phyloP scores from a whole-genome alignment of 495 filamentous ascomycete species.

The Talaromyces trachyspermus region DNA sequence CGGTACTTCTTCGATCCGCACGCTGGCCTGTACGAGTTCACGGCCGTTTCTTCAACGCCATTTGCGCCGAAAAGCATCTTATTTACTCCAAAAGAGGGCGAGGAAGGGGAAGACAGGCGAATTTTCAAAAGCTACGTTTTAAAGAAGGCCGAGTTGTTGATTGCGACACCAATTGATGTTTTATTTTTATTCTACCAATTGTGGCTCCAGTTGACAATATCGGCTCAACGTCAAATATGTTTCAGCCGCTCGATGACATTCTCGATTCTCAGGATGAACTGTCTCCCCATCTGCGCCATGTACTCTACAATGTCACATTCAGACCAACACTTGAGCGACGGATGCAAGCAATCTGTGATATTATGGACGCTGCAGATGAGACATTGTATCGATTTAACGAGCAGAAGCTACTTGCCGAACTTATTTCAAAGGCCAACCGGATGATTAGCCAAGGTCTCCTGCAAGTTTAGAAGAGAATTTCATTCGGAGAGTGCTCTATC shows the following conservation, averaged over 20 bases:
- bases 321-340: conserved; percentile 37
- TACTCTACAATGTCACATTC: conserved; percentile 44
- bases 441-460: conserved; percentile 58
- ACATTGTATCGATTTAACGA: conserved; percentile 70
- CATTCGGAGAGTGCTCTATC: conserved; percentile 64
- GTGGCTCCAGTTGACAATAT: conserved; percentile 36
- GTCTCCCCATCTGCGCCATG: conserved; percentile 47
- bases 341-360: conserved; percentile 65
- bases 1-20: conserved; percentile 77
- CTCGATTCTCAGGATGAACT: conserved; percentile 57
- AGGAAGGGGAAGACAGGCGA: conserved; percentile 8
- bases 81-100: conserved; percentile 16
- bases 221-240: conserved; percentile 47
- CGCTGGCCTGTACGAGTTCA: conserved; percentile 82
- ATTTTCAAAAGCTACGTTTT: conserved; percentile 43
- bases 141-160: conserved; percentile 59
- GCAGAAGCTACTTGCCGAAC: conserved; percentile 56
- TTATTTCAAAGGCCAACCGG: conserved; percentile 62
- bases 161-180: conserved; percentile 79
- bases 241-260: conserved; percentile 73
- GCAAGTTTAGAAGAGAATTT: conserved; percentile 81
- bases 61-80: conserved; percentile 27
- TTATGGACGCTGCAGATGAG: conserved; percentile 73
- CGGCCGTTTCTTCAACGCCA: conserved; percentile 55
- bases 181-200: conserved; percentile 76